A percentile compares a stretch with the other conserved stretches of the same genome.
phyloP scores from a whole-genome alignment of 1,284 basidiomycete genomes.

The Puccinia coronata region DNA sequence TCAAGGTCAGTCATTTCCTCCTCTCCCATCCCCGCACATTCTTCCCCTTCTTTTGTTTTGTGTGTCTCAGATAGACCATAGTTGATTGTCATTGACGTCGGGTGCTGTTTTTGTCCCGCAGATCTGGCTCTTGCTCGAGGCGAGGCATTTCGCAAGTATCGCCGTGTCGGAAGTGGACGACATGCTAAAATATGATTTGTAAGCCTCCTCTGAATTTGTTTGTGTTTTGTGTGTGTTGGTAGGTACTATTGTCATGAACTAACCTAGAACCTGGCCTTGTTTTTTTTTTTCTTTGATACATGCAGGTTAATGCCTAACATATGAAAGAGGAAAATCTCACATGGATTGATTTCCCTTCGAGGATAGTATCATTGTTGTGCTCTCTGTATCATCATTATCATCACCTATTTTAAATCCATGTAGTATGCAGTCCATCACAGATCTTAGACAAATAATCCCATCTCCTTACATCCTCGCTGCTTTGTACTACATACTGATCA shows the following conservation, averaged over 20 bases:
- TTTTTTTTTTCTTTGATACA: not conserved
- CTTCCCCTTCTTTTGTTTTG: not conserved
- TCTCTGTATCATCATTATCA: slow-evolving; percentile 11
- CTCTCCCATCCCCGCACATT: not conserved
- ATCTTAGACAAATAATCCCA: no score
- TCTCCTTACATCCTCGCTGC: no score
- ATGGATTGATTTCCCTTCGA: not conserved
- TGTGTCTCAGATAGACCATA: not conserved
- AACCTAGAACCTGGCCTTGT: not conserved
- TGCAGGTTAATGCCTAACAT: slow-evolving; percentile 10
- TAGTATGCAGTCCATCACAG: no score
- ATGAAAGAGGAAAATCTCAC: not conserved
- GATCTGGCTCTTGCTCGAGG: slow-evolving; percentile 43
- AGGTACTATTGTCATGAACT: no score
- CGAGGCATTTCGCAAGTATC: slow-evolving; percentile 35
- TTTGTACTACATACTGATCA: no score
- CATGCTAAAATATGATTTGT: slow-evolving; percentile 46
- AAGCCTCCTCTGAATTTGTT: not conserved
- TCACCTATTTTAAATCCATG: no score
- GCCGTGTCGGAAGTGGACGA: slow-evolving; percentile 33
- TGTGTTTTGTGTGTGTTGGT: no score
- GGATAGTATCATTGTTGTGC: not conserved
- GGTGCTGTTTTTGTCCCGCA: not conserved
- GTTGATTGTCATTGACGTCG: not conserved
- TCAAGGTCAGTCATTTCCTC: slow-evolving; percentile 67